Conservation (phyloP, 1,284 basidiomycete species). For the Hymenochaete sp. region DNA sequence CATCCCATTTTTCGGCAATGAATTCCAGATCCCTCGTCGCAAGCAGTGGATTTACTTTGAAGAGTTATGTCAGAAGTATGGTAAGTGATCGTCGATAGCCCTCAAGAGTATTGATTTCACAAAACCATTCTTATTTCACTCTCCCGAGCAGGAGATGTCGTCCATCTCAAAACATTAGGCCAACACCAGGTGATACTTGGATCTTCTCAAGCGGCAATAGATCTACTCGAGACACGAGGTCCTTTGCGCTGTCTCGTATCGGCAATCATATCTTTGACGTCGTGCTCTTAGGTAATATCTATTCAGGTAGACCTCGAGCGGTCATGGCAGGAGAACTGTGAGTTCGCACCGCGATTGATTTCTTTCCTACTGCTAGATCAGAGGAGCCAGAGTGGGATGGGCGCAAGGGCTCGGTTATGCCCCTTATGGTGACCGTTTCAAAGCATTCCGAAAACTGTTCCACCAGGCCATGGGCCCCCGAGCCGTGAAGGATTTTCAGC, state of each 20-base stretch:
- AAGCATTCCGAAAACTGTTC: slow-evolving; percentile 33
- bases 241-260: background rate
- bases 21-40: slow-evolving; percentile 16
- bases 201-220: slow-evolving; percentile 23
- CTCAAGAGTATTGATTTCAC: background rate
- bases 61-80: slow-evolving; percentile 13
- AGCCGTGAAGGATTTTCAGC: slow-evolving; percentile 25
- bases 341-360: slow-evolving; percentile 2
- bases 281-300: slow-evolving; percentile 26
- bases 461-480: slow-evolving; percentile 33
- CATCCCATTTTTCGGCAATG: slow-evolving; percentile 16
- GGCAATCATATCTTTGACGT: background rate
- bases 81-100: background rate
- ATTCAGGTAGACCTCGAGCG: slow-evolving; percentile 34
- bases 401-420: slow-evolving; percentile 34
- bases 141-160: slow-evolving; percentile 8
- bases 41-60: slow-evolving; percentile 18
- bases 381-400: slow-evolving; percentile 35
- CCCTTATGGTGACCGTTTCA: slow-evolving; percentile 28
- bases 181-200: slow-evolving; percentile 24
- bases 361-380: background rate
- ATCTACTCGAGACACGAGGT: slow-evolving; percentile 24
- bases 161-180: slow-evolving; percentile 18
- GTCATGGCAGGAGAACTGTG: slow-evolving; percentile 39
- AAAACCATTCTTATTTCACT: background rate